Conservation (phyloP, 805 yeast genomes). For the Brettanomyces custersianus region DNA sequence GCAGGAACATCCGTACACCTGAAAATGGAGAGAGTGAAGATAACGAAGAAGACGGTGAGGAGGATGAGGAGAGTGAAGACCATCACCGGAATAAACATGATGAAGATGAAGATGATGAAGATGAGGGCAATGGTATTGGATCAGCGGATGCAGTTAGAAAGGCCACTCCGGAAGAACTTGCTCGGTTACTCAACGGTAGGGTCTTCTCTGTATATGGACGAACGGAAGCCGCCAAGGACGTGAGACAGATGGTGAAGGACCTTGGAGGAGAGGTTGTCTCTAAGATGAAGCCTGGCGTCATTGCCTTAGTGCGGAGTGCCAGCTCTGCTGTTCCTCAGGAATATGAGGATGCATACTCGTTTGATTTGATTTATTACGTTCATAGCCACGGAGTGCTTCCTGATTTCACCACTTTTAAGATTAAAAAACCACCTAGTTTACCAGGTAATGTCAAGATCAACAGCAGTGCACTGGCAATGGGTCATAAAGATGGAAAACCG, state of each 20-base stretch:
- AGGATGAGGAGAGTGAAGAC: slow-evolving; percentile 2
- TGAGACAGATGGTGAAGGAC: slow-evolving; percentile 11
- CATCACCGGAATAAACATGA: not conserved
- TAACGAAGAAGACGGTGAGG: slow-evolving; percentile 8
- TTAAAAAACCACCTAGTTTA: slow-evolving; percentile 16
- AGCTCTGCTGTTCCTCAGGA: slow-evolving; percentile 8
- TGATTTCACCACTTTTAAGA: slow-evolving; percentile 12
- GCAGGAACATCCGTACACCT: too few species aligned
- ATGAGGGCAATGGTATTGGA: slow-evolving; percentile 3
- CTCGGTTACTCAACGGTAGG: slow-evolving; percentile 7
- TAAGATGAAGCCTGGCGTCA: slow-evolving; percentile 5
- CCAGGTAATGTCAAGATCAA: slow-evolving; percentile 17
- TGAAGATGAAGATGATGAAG: not conserved
- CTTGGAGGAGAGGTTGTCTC: slow-evolving; percentile 18
- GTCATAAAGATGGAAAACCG: slow-evolving; percentile 1
- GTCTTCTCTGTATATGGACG: slow-evolving; percentile 13
- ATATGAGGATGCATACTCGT: slow-evolving; percentile 15
- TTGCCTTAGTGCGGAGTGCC: slow-evolving; percentile 14
- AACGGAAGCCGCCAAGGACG: slow-evolving; percentile 8
- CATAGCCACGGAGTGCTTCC: slow-evolving; percentile 12
- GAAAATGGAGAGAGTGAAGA: too few species aligned
- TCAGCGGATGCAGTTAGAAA: slow-evolving; percentile 2
- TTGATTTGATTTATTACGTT: slow-evolving; percentile 16
- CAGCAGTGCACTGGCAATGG: slow-evolving; percentile 15
- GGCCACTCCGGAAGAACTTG: slow-evolving; percentile 2